Evolutionary conservation across 2,329 filamentous ascomycete genomes (phyloP).

Genomic region (Botrytis paeoniae): DNA sequence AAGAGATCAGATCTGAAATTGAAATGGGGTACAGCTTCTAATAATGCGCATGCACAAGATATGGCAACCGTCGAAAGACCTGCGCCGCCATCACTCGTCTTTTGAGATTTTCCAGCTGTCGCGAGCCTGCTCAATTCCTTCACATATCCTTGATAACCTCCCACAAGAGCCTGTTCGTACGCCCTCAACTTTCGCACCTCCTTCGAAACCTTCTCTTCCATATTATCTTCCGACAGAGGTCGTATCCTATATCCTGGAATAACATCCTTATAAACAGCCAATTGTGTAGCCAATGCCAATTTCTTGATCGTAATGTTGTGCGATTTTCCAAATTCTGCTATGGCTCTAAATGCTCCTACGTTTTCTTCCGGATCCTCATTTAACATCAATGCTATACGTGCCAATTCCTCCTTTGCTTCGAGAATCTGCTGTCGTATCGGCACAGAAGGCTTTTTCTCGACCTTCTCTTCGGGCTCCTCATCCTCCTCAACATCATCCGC

Average conservation of each 20-base stretch:
- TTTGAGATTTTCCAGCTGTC: conserved; percentile 49
- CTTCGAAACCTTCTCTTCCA: conserved; percentile 81
- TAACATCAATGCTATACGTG: conserved; percentile 73
- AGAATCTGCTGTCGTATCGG: conserved; percentile 76
- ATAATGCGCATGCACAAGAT: conserved; percentile 77
- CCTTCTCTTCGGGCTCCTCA: conserved; percentile 49
- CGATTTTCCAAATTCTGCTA: conserved; percentile 71
- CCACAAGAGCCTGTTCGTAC: conserved; percentile 85
- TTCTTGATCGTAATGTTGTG: conserved; percentile 75
- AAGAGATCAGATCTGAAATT: conserved; percentile 89
- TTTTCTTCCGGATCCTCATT: conserved; percentile 95
- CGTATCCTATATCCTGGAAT: conserved; percentile 96
- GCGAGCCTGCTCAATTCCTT: conserved; percentile 69
- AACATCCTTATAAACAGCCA: conserved; percentile 89
- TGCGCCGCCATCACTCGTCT: conserved; percentile 42
- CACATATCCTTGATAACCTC: conserved; percentile 82
- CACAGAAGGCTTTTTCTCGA: conserved; percentile 58
- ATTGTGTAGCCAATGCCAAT: conserved; percentile 79
- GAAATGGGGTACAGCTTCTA: conserved; percentile 88
- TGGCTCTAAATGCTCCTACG: conserved; percentile 70
- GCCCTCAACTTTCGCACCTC: conserved; percentile 78
- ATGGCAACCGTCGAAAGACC: conserved; percentile 72
- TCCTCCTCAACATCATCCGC: conserved; percentile 49
- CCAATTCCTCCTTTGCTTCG: conserved; percentile 88
- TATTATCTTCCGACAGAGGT: conserved; percentile 69